Conservation (phyloP, 1,284 basidiomycete species). For the Cutaneotrichosporon mucoides region DNA sequence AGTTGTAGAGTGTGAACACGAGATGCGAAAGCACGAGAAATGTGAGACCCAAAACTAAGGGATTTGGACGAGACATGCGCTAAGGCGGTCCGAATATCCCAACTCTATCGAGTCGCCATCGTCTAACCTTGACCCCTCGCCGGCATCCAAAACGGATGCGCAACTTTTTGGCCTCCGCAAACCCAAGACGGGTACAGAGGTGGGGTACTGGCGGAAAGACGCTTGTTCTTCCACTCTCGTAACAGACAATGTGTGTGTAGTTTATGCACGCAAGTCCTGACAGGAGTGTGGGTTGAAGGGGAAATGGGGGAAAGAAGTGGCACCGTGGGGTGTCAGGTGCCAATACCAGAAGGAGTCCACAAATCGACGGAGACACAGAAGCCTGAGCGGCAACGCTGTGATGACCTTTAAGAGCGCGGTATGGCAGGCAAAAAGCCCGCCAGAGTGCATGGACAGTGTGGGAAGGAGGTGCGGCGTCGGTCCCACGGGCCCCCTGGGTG, state of each 20-base stretch:
- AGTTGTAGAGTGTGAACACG: too few species aligned
- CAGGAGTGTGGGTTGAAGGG: slow-evolving; percentile 51
- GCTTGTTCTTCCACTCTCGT: slow-evolving; percentile 61
- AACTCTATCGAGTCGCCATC: slow-evolving; percentile 51
- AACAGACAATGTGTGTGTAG: slow-evolving; percentile 53
- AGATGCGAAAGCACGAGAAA: neutral
- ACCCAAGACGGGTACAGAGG: slow-evolving; percentile 47
- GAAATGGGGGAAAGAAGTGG: slow-evolving; percentile 4
- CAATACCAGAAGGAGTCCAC: too few species aligned
- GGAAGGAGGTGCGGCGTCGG: too few species aligned
- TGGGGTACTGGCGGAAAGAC: slow-evolving; percentile 48
- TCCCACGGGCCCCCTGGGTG: too few species aligned
- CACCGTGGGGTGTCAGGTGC: too few species aligned
- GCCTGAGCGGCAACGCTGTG: too few species aligned
- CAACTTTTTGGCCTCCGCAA: slow-evolving; percentile 31
- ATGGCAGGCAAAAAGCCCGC: too few species aligned
- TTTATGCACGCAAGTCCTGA: slow-evolving; percentile 50
- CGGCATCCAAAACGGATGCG: slow-evolving; percentile 41
- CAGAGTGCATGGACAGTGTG: too few species aligned
- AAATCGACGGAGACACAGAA: too few species aligned
- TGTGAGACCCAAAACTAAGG: slow-evolving; percentile 52
- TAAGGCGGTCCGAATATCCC: slow-evolving; percentile 38
- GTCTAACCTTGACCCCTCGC: slow-evolving; percentile 43
- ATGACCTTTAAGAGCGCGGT: too few species aligned
- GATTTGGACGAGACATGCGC: slow-evolving; percentile 30